These are phyloP conservation scores for Cladophialophora psammophila DNA, from an alignment of 2,329 filamentous ascomycete species.

Conservation along the genomic window DNA sequence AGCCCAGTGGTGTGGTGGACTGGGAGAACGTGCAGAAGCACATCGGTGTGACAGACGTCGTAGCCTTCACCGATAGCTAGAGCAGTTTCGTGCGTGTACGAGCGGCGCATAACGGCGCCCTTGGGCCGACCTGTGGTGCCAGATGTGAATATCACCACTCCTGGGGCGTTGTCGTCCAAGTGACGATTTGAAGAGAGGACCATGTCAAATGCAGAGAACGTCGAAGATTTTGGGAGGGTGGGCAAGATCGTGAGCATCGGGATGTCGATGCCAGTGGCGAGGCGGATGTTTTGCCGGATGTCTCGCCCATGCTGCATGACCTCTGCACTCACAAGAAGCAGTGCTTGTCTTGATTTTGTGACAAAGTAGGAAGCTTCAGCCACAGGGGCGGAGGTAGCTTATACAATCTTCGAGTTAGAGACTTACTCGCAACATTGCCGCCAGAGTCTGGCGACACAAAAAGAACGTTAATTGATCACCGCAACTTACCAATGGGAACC, in stretches of 20 bases:
- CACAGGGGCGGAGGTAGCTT: slow-evolving; percentile 3
- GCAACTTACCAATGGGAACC: slow-evolving; percentile 40
- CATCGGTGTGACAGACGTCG: slow-evolving; percentile 39
- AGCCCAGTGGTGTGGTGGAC: slow-evolving; percentile 43
- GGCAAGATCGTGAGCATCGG: slow-evolving; percentile 38
- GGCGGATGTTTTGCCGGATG: too few relatives aligned
- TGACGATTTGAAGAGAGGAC: background rate
- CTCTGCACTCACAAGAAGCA: background rate
- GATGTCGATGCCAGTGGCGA: slow-evolving; percentile 25
- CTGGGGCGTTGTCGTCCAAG: slow-evolving; percentile 18
- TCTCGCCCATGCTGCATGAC: too few relatives aligned
- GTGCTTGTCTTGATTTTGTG: slow-evolving; percentile 11
- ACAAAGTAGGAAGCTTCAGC: slow-evolving; percentile 7
- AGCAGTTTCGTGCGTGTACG: slow-evolving; percentile 37
- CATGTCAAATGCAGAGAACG: slow-evolving; percentile 4
- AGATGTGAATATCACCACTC: slow-evolving; percentile 42
- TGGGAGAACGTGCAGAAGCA: slow-evolving; percentile 44
- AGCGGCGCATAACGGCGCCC: slow-evolving; percentile 34
- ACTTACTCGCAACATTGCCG: too few relatives aligned
- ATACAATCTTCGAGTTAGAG: too few relatives aligned
- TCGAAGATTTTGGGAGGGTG: background rate
- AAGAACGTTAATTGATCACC: too few relatives aligned
- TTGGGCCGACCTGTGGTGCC: slow-evolving; percentile 40
- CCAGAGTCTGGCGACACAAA: too few relatives aligned
- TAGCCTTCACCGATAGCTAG: slow-evolving; percentile 33